These are phyloP conservation scores for Sporisorium sorghi DNA, from an alignment of 1,284 basidiomycete genomes.

Conservation along the genomic window DNA sequence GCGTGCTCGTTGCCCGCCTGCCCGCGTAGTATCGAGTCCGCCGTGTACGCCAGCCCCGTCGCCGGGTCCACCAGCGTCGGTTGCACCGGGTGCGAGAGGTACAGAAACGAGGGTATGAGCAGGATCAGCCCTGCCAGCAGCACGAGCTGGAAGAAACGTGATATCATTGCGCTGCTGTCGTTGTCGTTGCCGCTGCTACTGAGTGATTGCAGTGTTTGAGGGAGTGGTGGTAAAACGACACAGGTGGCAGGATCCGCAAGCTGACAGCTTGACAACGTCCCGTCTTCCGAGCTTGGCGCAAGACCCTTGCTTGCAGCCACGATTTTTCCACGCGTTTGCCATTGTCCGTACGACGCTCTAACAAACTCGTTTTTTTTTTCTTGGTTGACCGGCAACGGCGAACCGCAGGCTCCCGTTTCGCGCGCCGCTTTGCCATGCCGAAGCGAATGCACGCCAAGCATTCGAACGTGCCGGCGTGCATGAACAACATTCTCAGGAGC, in stretches of 20 bases:
- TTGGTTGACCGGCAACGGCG: neutral
- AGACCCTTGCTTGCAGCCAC: conserved; percentile 10
- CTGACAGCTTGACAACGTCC: neutral
- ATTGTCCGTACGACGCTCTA: neutral
- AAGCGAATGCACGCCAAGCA: conserved; percentile 30
- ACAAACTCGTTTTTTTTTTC: neutral
- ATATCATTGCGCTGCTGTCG: conserved; percentile 26
- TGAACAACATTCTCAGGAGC: too few relatives aligned
- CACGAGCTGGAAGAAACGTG: conserved; percentile 64
- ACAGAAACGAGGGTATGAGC: conserved; percentile 61
- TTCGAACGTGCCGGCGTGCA: conserved; percentile 22
- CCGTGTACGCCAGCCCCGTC: conserved; percentile 34
- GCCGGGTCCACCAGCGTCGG: conserved; percentile 23
- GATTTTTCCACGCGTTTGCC: neutral
- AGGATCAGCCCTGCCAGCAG: conserved; percentile 59
- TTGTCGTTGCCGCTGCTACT: too few relatives aligned
- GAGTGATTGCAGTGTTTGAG: neutral
- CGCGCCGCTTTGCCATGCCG: conserved; percentile 11
- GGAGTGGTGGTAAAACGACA: neutral
- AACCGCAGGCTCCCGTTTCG: neutral
- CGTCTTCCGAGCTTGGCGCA: conserved; percentile 9
- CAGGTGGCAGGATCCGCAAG: neutral
- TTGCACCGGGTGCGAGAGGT: conserved; percentile 51
- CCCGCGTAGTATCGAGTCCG: conserved; percentile 42
- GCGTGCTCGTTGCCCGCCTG: conserved; percentile 70